phyloP scores from a whole-genome alignment of 768 basidiomycete species.

The Epithele typhae region DNA sequence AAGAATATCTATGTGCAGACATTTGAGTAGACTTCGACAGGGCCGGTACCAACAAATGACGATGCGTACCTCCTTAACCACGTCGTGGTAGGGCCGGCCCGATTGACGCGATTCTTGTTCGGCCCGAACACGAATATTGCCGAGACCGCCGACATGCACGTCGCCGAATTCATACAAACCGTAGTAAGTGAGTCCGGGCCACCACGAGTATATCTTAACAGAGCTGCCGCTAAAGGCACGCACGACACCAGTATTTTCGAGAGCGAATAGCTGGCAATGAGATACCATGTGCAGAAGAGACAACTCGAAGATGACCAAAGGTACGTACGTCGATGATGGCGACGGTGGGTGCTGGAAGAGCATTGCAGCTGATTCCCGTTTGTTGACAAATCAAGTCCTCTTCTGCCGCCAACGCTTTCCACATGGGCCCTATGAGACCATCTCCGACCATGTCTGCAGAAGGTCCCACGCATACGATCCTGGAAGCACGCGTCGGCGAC shows the following conservation, averaged over 20 bases:
- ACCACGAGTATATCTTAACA: slow-evolving; percentile 12
- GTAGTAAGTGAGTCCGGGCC: slow-evolving; percentile 1
- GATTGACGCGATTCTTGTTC: slow-evolving; percentile 2
- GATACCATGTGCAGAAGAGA: too few species aligned
- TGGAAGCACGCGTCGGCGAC: too few species aligned
- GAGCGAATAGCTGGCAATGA: slow-evolving; percentile 6
- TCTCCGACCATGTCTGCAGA: too few species aligned
- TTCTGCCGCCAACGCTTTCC: neutral
- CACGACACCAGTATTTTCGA: neutral
- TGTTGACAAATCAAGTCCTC: slow-evolving; percentile 1
- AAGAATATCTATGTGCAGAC: slow-evolving; percentile 2
- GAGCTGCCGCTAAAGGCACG: slow-evolving; percentile 5
- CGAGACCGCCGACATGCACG: slow-evolving; percentile 7
- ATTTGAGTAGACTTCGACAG: neutral
- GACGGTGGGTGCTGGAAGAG: slow-evolving; percentile 1
- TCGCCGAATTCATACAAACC: slow-evolving; percentile 10
- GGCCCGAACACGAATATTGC: slow-evolving; percentile 5
- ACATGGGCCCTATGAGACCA: too few species aligned
- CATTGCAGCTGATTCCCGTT: neutral
- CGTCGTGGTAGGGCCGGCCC: neutral
- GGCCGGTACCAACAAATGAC: neutral
- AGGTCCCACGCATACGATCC: too few species aligned
- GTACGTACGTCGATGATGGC: slow-evolving; percentile 8
- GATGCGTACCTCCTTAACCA: slow-evolving; percentile 3
- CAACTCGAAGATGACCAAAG: too few species aligned